Evolutionary conservation across 371 early-diverging fungal genomes (phyloP).

Genomic region (Mortierella sp.): DNA sequence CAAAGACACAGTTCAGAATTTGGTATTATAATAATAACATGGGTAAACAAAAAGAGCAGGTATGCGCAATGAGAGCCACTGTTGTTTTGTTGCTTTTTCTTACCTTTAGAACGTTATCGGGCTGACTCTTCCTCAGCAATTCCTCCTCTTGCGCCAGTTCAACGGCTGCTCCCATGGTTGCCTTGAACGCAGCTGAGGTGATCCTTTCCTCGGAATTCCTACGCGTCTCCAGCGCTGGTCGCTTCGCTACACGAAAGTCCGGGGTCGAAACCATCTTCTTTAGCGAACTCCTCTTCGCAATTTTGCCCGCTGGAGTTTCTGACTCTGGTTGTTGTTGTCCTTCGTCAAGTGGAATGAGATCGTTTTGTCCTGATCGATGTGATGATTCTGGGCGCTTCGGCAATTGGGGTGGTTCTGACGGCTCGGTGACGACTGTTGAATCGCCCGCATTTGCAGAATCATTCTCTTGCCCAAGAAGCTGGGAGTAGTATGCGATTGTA

Average conservation of each 20-base stretch:
- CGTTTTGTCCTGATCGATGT: neutral
- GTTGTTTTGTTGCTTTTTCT: neutral
- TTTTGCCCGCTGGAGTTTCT: neutral
- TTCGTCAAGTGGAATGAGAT: neutral
- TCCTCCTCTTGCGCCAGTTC: conserved; percentile 52
- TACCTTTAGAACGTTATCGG: conserved; percentile 53
- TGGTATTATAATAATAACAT: no score
- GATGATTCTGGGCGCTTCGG: neutral
- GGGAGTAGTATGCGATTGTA: conserved; percentile 52
- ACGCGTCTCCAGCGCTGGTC: conserved; percentile 20
- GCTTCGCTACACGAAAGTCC: conserved; percentile 31
- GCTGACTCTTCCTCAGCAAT: conserved; percentile 38
- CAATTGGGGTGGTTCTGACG: conserved; percentile 5
- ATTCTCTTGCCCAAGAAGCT: conserved; percentile 27
- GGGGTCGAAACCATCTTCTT: conserved; percentile 44
- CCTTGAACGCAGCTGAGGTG: conserved; percentile 20
- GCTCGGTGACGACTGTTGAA: conserved; percentile 1
- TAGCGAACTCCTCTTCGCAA: conserved; percentile 15
- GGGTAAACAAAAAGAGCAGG: no score
- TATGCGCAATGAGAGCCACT: neutral
- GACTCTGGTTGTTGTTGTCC: neutral
- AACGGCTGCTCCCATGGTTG: conserved; percentile 39
- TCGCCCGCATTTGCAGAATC: neutral
- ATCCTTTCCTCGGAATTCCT: conserved; percentile 44
- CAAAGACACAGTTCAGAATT: no score